Conservation (phyloP, 257 asterid species). For the Eucommia ulmoides region DNA sequence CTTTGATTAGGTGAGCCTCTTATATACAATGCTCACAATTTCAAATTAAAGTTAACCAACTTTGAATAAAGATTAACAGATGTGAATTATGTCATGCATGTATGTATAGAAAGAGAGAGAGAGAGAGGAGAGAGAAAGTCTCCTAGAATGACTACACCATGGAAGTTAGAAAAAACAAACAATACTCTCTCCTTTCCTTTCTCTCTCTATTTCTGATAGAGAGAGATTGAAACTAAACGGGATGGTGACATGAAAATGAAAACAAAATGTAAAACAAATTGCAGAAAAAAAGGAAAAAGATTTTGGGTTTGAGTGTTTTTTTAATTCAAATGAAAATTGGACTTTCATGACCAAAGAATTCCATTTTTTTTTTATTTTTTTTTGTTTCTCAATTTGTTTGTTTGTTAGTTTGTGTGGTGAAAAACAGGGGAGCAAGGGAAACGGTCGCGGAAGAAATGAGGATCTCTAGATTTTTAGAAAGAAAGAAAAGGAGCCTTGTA, state of each 20-base stretch:
- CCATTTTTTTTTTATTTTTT: slow-evolving; percentile 7
- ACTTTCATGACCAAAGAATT: neutral
- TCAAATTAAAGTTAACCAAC: neutral
- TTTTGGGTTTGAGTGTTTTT: slow-evolving; percentile 4
- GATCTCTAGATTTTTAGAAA: slow-evolving; percentile 31
- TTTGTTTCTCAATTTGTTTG: slow-evolving; percentile 2
- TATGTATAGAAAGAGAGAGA: slow-evolving; percentile 3
- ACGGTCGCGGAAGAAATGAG: slow-evolving; percentile 34
- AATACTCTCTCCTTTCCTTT: slow-evolving; percentile 9
- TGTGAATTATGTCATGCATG: neutral
- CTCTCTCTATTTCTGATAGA: slow-evolving; percentile 10
- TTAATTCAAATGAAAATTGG: slow-evolving; percentile 4
- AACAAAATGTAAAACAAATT: neutral
- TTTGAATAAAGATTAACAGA: neutral
- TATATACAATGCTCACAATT: no score
- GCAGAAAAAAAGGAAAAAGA: neutral
- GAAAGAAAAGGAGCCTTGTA: neutral
- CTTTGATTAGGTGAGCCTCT: slow-evolving; percentile 4
- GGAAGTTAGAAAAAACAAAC: slow-evolving; percentile 5
- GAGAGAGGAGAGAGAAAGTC: slow-evolving; percentile 5
- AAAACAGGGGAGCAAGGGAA: slow-evolving; percentile 23
- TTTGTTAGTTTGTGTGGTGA: slow-evolving; percentile 21
- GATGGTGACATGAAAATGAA: neutral
- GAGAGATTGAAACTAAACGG: slow-evolving; percentile 1
- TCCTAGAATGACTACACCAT: slow-evolving; percentile 18